Base-by-base conservation (phyloP, 768 basidiomycete genomes). In the Mycena pura region DNA sequence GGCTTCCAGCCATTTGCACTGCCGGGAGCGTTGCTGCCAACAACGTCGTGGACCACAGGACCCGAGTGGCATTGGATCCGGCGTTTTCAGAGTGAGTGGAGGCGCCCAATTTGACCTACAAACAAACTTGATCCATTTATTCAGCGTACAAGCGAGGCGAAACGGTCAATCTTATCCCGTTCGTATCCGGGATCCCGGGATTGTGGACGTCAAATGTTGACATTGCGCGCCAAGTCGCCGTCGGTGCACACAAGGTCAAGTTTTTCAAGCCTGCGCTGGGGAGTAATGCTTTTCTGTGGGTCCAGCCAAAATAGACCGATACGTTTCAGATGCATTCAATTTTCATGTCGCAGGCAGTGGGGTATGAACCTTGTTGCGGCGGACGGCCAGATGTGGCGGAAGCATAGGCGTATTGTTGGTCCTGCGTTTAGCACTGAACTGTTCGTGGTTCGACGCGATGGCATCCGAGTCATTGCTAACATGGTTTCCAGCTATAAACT, bases 331-430 rank as follows among this genome's bases (percentile, higher is more conserved):
- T 9, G 34, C 9, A 36, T 36, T 9, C 17, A 9, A 17, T 9
- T 9, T 17, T 36, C 17, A 17, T 36, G 34, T 36, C 17, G 34
- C 34, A 9, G 17, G 34, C 9, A 36, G 9, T 77, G 74, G 68
- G 78, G 77, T 6, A 68, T 69, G 63, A 78, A 76, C 44, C 51
- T 76, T 13, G 61, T 74, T 21, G 63, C 73, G 3, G 60, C 70
- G 1, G 74, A 77, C 19, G 74, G 69, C 3, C 70, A 70, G 5
- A 60, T 65, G 25, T 77, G 75, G 74, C 65, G 73, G 15, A 72
- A 71, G 22, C 77, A 79, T 54, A 69, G 77, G 2, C 67, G 74
- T 15, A 57, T 77, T n/a, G 68, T 74, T 32, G 69, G 69, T 15
- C 73, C 76, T 27, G 71, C 73, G 2, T 80, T 77, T 62, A 66